Evolutionary conservation across 192 early-diverging fungal species (phyloP).

Genomic region (Backusella australiensis): DNA sequence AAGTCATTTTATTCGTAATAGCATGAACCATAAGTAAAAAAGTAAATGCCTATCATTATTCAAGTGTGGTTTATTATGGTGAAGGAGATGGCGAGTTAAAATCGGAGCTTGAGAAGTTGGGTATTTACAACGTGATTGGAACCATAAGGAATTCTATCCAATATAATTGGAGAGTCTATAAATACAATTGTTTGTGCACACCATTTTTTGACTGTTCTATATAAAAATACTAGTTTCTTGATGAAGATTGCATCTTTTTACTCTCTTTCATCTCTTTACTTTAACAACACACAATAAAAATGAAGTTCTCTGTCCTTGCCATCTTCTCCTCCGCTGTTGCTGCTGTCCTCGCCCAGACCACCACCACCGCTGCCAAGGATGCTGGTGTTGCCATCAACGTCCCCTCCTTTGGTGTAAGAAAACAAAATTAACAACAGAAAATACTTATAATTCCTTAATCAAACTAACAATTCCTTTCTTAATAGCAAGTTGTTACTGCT

Average conservation of each 20-base stretch:
- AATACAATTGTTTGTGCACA: slow-evolving; percentile 13
- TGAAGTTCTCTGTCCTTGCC: slow-evolving; percentile 20
- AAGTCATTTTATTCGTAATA: background rate
- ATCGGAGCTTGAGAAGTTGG: background rate
- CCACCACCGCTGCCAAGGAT: background rate
- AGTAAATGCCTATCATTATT: background rate
- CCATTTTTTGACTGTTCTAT: background rate
- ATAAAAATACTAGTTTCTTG: background rate
- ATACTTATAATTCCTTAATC: background rate
- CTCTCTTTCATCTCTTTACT: background rate
- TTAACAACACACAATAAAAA: slow-evolving; percentile 8
- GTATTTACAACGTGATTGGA: background rate
- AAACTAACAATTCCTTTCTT: background rate
- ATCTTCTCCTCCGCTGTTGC: slow-evolving; percentile 2
- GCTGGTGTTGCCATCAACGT: slow-evolving; percentile 13
- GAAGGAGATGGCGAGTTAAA: background rate
- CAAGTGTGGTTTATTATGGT: background rate
- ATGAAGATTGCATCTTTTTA: background rate
- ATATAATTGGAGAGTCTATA: slow-evolving; percentile 11
- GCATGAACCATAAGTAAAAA: background rate
- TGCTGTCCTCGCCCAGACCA: background rate
- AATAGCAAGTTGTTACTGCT: slow-evolving; percentile 17
- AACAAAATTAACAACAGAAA: background rate
- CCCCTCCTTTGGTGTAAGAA: slow-evolving; percentile 13
- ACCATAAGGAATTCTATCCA: background rate